Evolutionary conservation across 495 filamentous ascomycete species (phyloP).

Genomic region (Cercophora sp.): DNA sequence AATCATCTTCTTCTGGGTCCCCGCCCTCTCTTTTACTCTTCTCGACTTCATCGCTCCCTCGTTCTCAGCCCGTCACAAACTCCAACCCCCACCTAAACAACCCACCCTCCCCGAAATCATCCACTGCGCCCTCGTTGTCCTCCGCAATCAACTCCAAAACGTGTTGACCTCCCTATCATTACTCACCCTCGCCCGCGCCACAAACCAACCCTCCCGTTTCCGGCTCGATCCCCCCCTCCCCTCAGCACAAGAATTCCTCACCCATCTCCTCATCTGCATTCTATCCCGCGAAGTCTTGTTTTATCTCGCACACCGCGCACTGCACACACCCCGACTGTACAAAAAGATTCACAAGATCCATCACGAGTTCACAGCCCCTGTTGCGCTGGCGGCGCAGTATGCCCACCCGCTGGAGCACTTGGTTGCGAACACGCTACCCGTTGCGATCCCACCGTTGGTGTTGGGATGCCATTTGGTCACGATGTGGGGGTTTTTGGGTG

Average conservation of each 20-base stretch:
- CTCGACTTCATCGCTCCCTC: constrained; percentile 41
- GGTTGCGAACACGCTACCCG: constrained; percentile 50
- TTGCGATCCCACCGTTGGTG: constrained; percentile 49
- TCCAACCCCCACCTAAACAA: constrained; percentile 50
- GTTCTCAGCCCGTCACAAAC: constrained; percentile 53
- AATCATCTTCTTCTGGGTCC: constrained; percentile 50
- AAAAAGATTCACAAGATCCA: constrained; percentile 52
- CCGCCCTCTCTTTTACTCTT: constrained; percentile 37
- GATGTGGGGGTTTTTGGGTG: constrained; percentile 46
- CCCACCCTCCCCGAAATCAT: constrained; percentile 43
- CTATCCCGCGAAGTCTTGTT: constrained; percentile 51
- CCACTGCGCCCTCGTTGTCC: constrained; percentile 43
- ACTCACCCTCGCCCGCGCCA: constrained; percentile 14
- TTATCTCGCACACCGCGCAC: constrained; percentile 53
- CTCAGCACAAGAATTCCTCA: constrained; percentile 26
- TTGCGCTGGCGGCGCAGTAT: constrained; percentile 56
- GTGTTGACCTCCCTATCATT: constrained; percentile 34
- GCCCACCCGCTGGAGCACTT: constrained; percentile 57
- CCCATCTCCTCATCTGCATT: constrained; percentile 44
- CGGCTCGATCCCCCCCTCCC: constrained; percentile 34
- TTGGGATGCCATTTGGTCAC: constrained; percentile 47
- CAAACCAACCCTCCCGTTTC: constrained; percentile 32
- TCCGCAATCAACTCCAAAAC: constrained; percentile 45
- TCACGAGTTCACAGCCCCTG: constrained; percentile 55
- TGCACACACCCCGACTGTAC: constrained; percentile 51